Percentiles rank a stretch among this genome's conserved stretches.
Conservation (phyloP, 2,329 filamentous ascomycete species). For the Pestalotiopsis sp. region DNA sequence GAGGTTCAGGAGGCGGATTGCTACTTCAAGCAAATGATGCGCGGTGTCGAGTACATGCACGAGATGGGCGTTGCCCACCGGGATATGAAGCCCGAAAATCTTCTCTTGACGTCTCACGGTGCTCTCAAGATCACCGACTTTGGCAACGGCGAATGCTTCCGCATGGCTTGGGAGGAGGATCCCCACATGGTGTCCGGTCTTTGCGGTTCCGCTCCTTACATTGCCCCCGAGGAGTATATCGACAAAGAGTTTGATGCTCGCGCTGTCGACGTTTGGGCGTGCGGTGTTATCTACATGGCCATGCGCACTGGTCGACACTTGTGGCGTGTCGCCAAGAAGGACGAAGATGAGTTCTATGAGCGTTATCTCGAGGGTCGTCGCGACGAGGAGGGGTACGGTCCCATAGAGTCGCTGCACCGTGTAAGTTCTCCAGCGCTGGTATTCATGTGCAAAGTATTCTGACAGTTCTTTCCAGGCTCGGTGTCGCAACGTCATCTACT, state of each 20-base stretch:
- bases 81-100: constrained; percentile 94
- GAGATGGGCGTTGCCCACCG: constrained; percentile 99
- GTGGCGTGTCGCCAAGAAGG: constrained; percentile 95
- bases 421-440: constrained; percentile 57
- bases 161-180: constrained; percentile 99
- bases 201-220: constrained; percentile 95
- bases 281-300: constrained; percentile 99
- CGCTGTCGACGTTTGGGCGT: constrained; percentile 98
- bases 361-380: constrained; percentile 90
- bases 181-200: constrained; percentile 97
- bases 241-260: constrained; percentile 96
- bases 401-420: constrained; percentile 92
- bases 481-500: constrained; percentile 98
- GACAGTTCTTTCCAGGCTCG: constrained; percentile 67
- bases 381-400: constrained; percentile 93
- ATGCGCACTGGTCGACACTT: constrained; percentile 96
- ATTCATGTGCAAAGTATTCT: neutral
- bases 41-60: constrained; percentile 97
- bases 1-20: constrained; percentile 94
- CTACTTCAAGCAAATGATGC: constrained; percentile 99
- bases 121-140: constrained; percentile 98
- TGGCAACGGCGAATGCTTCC: constrained; percentile 97
- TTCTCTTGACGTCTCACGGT: constrained; percentile 89
- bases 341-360: constrained; percentile 96
- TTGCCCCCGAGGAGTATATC: constrained; percentile 93